Evolutionary conservation across 192 early-diverging fungal species (phyloP).

Genomic region (Anaeromyces robustus): DNA sequence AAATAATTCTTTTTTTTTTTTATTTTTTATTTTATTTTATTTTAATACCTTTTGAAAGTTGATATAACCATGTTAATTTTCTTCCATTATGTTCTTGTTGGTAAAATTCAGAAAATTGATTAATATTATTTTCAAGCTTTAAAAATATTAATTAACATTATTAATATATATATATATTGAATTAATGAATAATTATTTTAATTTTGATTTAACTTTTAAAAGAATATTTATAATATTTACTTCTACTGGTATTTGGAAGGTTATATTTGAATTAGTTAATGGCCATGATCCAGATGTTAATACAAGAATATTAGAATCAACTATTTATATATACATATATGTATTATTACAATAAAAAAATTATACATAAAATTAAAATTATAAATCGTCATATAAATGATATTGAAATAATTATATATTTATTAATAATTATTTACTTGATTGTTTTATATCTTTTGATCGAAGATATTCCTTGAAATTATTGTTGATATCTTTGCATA

Average conservation of each 20-base stretch:
- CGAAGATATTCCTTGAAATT: conserved; percentile 52
- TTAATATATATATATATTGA: too few relatives aligned
- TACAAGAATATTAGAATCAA: conserved; percentile 78
- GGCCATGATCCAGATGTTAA: conserved; percentile 87
- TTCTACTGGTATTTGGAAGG: conserved; percentile 77
- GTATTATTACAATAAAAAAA: too few relatives aligned
- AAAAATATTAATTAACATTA: not conserved
- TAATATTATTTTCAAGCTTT: conserved; percentile 63
- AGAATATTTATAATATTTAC: conserved; percentile 24
- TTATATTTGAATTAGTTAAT: conserved; percentile 52
- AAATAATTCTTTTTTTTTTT: too few relatives aligned
- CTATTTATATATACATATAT: too few relatives aligned
- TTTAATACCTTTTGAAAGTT: conserved; percentile 71
- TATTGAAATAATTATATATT: too few relatives aligned
- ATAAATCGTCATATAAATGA: too few relatives aligned
- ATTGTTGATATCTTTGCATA: conserved; percentile 80
- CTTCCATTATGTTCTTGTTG: conserved; percentile 53
- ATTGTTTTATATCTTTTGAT: conserved; percentile 8
- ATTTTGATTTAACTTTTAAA: too few relatives aligned
- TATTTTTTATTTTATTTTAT: too few relatives aligned
- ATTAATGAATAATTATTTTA: too few relatives aligned
- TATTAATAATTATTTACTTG: not conserved
- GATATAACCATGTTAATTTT: conserved; percentile 71
- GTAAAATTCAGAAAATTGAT: conserved; percentile 73
- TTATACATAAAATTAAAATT: too few relatives aligned